These are phyloP conservation scores for Zoysia japonica DNA, from an alignment of 176 grass and related monocot species.

Conservation along the genomic window DNA sequence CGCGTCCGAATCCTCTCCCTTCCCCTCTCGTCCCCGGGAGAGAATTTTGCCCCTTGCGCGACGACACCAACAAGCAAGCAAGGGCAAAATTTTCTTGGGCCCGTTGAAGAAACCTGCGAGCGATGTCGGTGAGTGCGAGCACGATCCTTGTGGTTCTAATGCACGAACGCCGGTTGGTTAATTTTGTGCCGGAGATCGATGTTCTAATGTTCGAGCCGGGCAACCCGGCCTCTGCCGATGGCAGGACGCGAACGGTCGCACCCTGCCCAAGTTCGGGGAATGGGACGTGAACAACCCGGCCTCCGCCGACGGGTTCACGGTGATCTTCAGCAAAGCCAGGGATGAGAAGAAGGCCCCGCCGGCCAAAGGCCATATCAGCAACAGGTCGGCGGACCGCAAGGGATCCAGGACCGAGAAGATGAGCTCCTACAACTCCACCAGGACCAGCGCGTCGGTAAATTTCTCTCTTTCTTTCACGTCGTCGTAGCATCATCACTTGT, in stretches of 20 bases:
- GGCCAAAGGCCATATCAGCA: constrained; percentile 27
- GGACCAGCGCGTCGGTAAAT: constrained; percentile 54
- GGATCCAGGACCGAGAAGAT: constrained; percentile 36
- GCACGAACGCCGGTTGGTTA: too few species aligned
- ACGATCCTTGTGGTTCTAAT: background rate
- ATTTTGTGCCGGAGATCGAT: too few species aligned
- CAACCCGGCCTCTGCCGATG: background rate
- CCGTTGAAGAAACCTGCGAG: constrained; percentile 34
- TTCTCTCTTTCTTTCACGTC: too few species aligned
- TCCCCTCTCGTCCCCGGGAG: constrained; percentile 22
- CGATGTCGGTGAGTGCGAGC: constrained; percentile 62
- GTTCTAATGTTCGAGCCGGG: too few species aligned
- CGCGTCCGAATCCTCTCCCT: too few species aligned
- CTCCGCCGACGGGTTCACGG: constrained; percentile 83
- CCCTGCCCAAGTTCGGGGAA: constrained; percentile 78
- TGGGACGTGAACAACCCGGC: constrained; percentile 95
- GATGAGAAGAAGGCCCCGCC: constrained; percentile 71
- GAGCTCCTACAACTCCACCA: constrained; percentile 46
- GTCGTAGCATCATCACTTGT: too few species aligned
- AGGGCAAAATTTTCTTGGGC: constrained; percentile 39
- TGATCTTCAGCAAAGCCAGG: constrained; percentile 95
- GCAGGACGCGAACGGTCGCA: constrained; percentile 61
- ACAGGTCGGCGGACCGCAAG: constrained; percentile 55
- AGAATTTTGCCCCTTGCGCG: constrained; percentile 42
- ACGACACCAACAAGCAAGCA: constrained; percentile 24